Evolutionary conservation across 1,284 basidiomycete genomes (phyloP).

Genomic region (Cryptococcus sp.): DNA sequence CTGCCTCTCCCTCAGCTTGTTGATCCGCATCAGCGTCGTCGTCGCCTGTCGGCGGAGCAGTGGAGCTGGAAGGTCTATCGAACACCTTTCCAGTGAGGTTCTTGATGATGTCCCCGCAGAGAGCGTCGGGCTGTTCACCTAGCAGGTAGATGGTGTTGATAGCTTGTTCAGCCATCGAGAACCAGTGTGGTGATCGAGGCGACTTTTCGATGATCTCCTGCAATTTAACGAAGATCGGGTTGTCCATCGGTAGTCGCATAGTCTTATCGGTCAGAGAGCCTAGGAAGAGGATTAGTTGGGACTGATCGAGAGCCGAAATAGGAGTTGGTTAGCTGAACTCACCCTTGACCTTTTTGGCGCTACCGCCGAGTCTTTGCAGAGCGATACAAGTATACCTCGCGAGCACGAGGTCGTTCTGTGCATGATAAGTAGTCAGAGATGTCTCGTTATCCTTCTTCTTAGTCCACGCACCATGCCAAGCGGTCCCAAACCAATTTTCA

Average conservation of each 20-base stretch:
- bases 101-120: conserved; percentile 82
- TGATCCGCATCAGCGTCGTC: conserved; percentile 8
- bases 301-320: neutral
- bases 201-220: conserved; percentile 75
- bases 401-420: conserved; percentile 78
- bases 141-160: conserved; percentile 95
- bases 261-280: conserved; percentile 86
- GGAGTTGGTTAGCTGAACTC: conserved; percentile 12
- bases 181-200: conserved; percentile 86
- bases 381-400: conserved; percentile 94
- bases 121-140: conserved; percentile 85
- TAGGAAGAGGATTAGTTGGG: conserved; percentile 37
- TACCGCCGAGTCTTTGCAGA: conserved; percentile 86
- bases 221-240: conserved; percentile 79
- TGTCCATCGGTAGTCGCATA: conserved; percentile 84
- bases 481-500: conserved; percentile 85
- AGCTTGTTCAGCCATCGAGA: conserved; percentile 92
- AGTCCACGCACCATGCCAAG: conserved; percentile 68
- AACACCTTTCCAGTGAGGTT: conserved; percentile 77
- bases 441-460: neutral
- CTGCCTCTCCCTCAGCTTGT: conserved; percentile 19
- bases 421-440: neutral
- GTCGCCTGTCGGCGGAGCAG: conserved; percentile 8
- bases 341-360: conserved; percentile 97
- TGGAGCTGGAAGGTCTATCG: conserved; percentile 17